Percentiles rank a stretch among this genome's conserved stretches.
phyloP scores from a whole-genome alignment of 2,329 filamentous ascomycete genomes.

The Trematosphaeria pertusa region DNA sequence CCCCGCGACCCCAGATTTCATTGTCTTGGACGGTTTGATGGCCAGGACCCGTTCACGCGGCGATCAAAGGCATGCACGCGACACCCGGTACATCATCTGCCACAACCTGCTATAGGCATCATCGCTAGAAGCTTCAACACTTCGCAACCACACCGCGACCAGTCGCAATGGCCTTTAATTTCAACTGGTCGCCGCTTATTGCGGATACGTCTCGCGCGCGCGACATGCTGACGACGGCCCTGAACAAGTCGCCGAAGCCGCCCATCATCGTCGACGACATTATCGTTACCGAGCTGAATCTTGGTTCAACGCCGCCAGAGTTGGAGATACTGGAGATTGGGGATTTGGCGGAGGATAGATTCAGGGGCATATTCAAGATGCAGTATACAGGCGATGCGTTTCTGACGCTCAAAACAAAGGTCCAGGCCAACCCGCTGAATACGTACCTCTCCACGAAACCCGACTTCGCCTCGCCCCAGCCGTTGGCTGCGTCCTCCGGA shows the following conservation, averaged over 20 bases:
- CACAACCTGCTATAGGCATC: conserved; percentile 19
- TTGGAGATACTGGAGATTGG: conserved; percentile 98
- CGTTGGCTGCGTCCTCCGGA: conserved; percentile 86
- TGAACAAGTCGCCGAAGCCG: conserved; percentile 98
- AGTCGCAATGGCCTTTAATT: conserved; percentile 92
- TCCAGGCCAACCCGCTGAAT: conserved; percentile 97
- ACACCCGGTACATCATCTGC: conserved; percentile 35
- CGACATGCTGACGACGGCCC: conserved; percentile 89
- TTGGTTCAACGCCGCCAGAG: conserved; percentile 92
- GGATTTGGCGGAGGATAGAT: conserved; percentile 94
- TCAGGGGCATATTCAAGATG: conserved; percentile 99
- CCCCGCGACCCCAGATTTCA: conserved; percentile 14
- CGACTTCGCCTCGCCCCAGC: conserved; percentile 89
- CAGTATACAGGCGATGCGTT: conserved; percentile 95
- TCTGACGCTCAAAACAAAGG: conserved; percentile 90
- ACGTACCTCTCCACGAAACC: conserved; percentile 94
- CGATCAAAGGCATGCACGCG: conserved; percentile 47
- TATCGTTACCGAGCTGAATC: conserved; percentile 95
- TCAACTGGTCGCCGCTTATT: conserved; percentile 99
- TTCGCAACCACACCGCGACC: conserved; percentile 9
- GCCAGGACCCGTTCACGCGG: conserved; percentile 42
- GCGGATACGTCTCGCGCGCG: conserved; percentile 91
- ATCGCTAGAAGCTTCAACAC: conserved; percentile 29
- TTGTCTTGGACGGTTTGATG: conserved; percentile 13
- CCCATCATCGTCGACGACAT: conserved; percentile 99